Base-by-base conservation (phyloP, 2,329 filamentous ascomycete genomes). In the Pestalotiopsis sp. region DNA sequence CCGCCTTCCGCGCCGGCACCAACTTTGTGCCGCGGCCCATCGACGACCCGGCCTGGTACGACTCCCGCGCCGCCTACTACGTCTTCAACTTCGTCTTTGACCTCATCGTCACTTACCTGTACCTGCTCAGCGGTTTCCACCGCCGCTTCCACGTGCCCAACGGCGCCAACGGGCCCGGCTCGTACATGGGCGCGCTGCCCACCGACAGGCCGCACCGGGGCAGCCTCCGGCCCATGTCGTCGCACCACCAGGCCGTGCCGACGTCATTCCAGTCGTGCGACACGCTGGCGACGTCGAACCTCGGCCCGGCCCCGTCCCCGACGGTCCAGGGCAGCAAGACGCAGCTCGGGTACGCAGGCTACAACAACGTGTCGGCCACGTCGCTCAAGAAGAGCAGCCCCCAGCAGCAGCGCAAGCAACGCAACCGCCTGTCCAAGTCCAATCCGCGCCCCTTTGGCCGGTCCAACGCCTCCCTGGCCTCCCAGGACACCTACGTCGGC, bases 61-160 rank as follows among this genome's bases (percentile, higher is more conserved):
- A 89, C 74, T 81, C 80, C 67, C 89, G 87, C 74, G 86, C 86
- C 3, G 84, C 84, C 67, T 92, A 91, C 79, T 93, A 92, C 77
- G 77, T 88, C 65, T 89, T 91, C 77, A 87, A 89, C 75, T 92
- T 91, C 73, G 78, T 79, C 0, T 76, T 91, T n/a, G 91, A 93
- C 75, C 67, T 78, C 6, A 63, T 76, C 2, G 74, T 75, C 13
- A 72, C 76, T 5, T 72, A 69, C 11, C 67, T 71, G 1, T 78
- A 78, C 49, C 74, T 76, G 13, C 68, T 70, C 45, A 69, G 71
- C 11, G 72, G 77, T 17, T 69, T 79, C 25, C 76, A 79, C 63
- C 68, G 73, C 17, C 69, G 74, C 39, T 79, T 77, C 69, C 73
- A 77, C 71, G 67, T 79, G 7, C 77, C 77, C 14, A 72, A 79